These are phyloP conservation scores for Solanum acaule DNA, from an alignment of 257 asterid genomes.

Conservation along the genomic window DNA sequence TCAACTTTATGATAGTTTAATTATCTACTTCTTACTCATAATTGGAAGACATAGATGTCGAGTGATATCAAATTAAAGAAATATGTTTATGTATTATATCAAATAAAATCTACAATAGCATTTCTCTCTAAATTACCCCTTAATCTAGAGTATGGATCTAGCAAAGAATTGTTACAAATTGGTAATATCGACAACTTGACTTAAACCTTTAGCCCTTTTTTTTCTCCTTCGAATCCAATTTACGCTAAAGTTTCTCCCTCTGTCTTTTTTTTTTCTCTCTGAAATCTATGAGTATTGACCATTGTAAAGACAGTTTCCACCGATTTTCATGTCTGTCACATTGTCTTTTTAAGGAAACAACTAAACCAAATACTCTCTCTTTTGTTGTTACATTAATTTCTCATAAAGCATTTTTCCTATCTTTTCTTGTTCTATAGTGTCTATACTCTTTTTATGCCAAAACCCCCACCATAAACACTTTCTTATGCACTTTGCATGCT, in stretches of 20 bases:
- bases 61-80: rapidly evolving
- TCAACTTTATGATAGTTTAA: background rate
- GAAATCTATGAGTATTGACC: background rate
- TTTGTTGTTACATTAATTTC: background rate
- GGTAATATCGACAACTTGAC: background rate
- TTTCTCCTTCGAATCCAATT: background rate
- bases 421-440: background rate
- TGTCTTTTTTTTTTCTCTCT: background rate
- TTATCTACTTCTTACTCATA: background rate
- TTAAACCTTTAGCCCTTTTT: background rate
- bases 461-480: background rate
- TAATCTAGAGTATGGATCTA: background rate
- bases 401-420: background rate
- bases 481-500: conserved; percentile 15
- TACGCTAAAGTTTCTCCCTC: background rate
- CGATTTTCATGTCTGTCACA: conserved; percentile 12
- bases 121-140: background rate
- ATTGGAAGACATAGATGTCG: background rate
- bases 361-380: background rate
- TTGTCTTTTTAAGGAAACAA: conserved; percentile 7
- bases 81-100: background rate
- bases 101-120: background rate
- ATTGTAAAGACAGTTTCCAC: background rate
- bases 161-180: background rate
- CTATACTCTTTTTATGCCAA: background rate